Conservation (phyloP, 371 early-diverging fungal genomes). For the Entomophthora muscae region DNA sequence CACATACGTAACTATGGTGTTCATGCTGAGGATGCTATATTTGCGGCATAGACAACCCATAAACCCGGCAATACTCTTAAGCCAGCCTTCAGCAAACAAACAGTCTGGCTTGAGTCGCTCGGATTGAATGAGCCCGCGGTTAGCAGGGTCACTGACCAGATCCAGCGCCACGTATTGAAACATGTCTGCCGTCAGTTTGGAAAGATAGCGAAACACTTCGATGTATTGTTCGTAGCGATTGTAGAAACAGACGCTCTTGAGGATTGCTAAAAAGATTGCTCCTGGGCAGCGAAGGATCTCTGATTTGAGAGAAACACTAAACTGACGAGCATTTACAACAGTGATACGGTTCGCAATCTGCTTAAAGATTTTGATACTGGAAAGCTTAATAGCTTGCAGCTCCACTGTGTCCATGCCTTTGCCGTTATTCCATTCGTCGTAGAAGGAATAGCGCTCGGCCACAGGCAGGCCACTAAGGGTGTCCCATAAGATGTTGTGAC, state of each 20-base stretch:
- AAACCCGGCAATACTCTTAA: conserved; percentile 47
- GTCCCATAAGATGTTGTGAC: neutral
- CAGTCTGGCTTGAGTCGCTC: conserved; percentile 13
- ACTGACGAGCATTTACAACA: neutral
- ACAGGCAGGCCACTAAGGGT: neutral
- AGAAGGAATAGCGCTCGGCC: neutral
- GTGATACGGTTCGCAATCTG: neutral
- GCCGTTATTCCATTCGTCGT: neutral
- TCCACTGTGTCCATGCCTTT: neutral
- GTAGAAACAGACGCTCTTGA: neutral
- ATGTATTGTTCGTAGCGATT: neutral
- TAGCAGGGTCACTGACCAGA: neutral
- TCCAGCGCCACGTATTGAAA: neutral
- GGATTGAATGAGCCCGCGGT: neutral
- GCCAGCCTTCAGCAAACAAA: conserved; percentile 21
- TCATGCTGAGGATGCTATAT: conserved; percentile 39
- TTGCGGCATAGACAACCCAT: conserved; percentile 48
- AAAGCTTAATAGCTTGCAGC: neutral
- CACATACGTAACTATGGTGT: conserved; percentile 43
- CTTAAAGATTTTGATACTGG: neutral
- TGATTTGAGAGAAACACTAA: neutral
- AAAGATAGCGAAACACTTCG: neutral
- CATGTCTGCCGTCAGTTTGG: neutral
- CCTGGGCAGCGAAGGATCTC: neutral
- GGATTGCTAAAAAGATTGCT: neutral